A percentile compares a stretch with the other conserved stretches of the same genome.
Conservation (phyloP, 495 filamentous ascomycete species). For the Copromyces sp. region DNA sequence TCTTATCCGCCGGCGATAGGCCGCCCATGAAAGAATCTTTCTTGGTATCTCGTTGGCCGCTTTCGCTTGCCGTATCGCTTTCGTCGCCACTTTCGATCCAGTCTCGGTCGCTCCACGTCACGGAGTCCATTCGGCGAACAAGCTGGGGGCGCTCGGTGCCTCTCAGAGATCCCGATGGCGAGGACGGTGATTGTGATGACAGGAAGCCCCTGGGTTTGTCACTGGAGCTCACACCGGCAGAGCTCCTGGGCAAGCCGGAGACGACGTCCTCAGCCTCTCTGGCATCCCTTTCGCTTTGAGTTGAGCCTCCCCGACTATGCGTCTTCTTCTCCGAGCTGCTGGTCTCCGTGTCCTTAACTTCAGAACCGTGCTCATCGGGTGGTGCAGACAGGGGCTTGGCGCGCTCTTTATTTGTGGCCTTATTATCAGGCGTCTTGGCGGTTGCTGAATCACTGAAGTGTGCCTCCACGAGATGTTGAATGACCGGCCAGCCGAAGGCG, state of each 20-base stretch:
- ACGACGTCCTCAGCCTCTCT: constrained; percentile 13
- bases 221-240: not conserved
- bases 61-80: constrained; percentile 28
- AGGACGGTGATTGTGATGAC: constrained; percentile 1
- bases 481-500: constrained; percentile 93
- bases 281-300: constrained; percentile 7
- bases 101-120: constrained; percentile 44
- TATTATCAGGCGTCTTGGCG: constrained; percentile 49
- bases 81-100: constrained; percentile 43
- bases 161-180: constrained; percentile 3
- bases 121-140: constrained; percentile 28
- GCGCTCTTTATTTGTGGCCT: constrained; percentile 29
- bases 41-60: constrained; percentile 4
- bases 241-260: not conserved
- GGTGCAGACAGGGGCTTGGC: constrained; percentile 26
- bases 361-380: constrained; percentile 30
- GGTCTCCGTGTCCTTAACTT: constrained; percentile 20
- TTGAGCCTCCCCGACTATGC: not conserved
- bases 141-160: constrained; percentile 14
- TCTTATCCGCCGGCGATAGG: not conserved
- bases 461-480: constrained; percentile 86
- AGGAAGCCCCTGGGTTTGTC: constrained; percentile 4
- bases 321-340: not conserved
- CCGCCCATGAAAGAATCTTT: constrained; percentile 4
- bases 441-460: constrained; percentile 68